A percentile compares a stretch with the other conserved stretches of the same genome.
phyloP scores from a whole-genome alignment of 495 filamentous ascomycete genomes.

The Viridothelium virens region DNA sequence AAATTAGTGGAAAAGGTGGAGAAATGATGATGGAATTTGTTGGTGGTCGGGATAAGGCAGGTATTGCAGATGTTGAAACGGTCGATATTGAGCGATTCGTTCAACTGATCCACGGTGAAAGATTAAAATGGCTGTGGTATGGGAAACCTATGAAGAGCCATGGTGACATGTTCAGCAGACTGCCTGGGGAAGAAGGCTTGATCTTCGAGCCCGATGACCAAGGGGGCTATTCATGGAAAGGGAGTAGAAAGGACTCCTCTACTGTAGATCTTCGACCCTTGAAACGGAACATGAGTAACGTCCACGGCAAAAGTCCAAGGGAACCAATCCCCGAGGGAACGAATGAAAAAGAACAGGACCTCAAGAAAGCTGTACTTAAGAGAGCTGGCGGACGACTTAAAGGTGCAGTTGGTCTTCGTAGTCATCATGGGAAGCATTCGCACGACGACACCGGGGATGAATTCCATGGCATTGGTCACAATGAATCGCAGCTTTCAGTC shows the following conservation, averaged over 20 bases:
- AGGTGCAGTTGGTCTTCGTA: constrained; percentile 63
- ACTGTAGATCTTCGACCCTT: constrained; percentile 36
- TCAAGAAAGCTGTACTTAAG: constrained; percentile 64
- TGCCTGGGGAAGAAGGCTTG: constrained; percentile 47
- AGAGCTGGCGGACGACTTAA: constrained; percentile 73
- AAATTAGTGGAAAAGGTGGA: constrained; percentile 89
- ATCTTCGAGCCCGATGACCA: constrained; percentile 62
- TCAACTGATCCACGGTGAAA: constrained; percentile 64
- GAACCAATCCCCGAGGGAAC: constrained; percentile 42
- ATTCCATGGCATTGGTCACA: background rate
- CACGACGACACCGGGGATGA: constrained; percentile 48
- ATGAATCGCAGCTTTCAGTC: constrained; percentile 4
- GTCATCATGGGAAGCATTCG: constrained; percentile 36
- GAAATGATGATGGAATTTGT: constrained; percentile 93
- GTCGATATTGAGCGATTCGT: constrained; percentile 79
- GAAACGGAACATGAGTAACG: constrained; percentile 37
- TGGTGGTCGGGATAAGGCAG: constrained; percentile 75
- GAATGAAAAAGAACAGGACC: constrained; percentile 54
- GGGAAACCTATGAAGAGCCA: constrained; percentile 67
- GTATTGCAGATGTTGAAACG: constrained; percentile 87
- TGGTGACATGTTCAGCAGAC: constrained; percentile 39
- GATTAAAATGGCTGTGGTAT: constrained; percentile 87
- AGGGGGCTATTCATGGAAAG: constrained; percentile 57
- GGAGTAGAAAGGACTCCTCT: constrained; percentile 46
- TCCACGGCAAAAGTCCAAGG: constrained; percentile 29